These are phyloP conservation scores for Globisporangium nodosum DNA, from an alignment of 352 stramenopile species.

Conservation along the genomic window DNA sequence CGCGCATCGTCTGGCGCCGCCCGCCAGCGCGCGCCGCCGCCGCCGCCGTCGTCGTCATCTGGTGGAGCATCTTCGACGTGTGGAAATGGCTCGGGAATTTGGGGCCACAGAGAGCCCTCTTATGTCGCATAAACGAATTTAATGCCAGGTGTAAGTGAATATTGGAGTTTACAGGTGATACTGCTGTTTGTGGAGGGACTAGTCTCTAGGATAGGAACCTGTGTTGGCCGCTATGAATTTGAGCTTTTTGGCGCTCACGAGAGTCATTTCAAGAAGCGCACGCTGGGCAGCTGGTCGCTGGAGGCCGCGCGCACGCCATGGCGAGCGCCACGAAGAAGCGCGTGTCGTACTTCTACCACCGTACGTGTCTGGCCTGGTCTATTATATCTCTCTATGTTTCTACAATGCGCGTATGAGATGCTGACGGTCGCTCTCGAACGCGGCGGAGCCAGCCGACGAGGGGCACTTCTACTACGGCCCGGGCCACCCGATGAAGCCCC, in stretches of 20 bases:
- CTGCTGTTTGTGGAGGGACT: no score
- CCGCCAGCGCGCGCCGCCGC: background rate
- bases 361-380: slow-evolving; percentile 24
- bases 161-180: no score
- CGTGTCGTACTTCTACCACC: slow-evolving; percentile 87
- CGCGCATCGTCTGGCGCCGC: background rate
- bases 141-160: no score
- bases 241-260: no score
- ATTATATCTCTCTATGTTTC: background rate
- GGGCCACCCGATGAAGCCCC: slow-evolving; percentile 97
- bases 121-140: no score
- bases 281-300: background rate
- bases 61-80: no score
- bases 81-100: no score
- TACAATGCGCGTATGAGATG: slow-evolving; percentile 1
- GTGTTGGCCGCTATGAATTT: no score
- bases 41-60: background rate
- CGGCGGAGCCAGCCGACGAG: slow-evolving; percentile 74
- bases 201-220: no score
- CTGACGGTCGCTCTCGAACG: background rate
- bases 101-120: no score
- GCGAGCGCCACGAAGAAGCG: slow-evolving; percentile 60
- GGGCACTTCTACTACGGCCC: slow-evolving; percentile 97
- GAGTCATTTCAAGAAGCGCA: background rate
- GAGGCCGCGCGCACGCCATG: slow-evolving; percentile 14